Evolutionary conservation across 148 eudicot species (phyloP).

Genomic region (Amaranthus palmeri): DNA sequence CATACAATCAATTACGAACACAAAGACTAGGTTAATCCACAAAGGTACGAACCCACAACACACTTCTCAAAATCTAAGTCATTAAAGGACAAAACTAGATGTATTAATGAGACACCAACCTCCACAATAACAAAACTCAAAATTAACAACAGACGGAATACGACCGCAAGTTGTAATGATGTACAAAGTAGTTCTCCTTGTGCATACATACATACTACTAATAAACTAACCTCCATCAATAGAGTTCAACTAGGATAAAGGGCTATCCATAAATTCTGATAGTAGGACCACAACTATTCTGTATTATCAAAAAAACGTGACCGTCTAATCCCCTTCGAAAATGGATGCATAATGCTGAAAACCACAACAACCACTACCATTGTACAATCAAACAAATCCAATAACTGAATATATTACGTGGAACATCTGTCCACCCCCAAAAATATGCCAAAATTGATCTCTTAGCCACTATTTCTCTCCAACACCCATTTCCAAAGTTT

Average conservation of each 20-base stretch:
- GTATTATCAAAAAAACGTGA: slow-evolving; percentile 8
- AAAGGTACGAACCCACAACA: not conserved
- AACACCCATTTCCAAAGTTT: slow-evolving; percentile 13
- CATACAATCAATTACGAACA: not conserved
- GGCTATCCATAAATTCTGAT: slow-evolving; percentile 14
- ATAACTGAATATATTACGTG: slow-evolving; percentile 17
- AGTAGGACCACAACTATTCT: slow-evolving; percentile 22
- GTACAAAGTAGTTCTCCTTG: not conserved
- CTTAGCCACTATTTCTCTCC: slow-evolving; percentile 6
- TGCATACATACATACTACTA: slow-evolving; percentile 16
- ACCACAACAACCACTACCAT: slow-evolving; percentile 17
- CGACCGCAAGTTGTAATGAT: slow-evolving; percentile 9
- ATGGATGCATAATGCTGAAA: slow-evolving; percentile 18
- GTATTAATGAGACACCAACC: not conserved
- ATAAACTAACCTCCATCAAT: slow-evolving; percentile 8
- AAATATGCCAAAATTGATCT: slow-evolving; percentile 6
- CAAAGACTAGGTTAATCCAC: slow-evolving; percentile 1
- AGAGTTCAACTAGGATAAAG: slow-evolving; percentile 12
- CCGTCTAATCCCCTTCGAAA: slow-evolving; percentile 7
- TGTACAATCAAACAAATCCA: slow-evolving; percentile 13
- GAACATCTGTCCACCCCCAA: slow-evolving; percentile 15
- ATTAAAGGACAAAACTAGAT: slow-evolving; percentile 12
- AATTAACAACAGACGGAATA: slow-evolving; percentile 1
- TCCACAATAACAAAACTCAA: slow-evolving; percentile 12
- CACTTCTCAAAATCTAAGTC: not conserved